These are phyloP conservation scores for Aspergillus steynii DNA, from an alignment of 495 filamentous ascomycete species.

Conservation along the genomic window DNA sequence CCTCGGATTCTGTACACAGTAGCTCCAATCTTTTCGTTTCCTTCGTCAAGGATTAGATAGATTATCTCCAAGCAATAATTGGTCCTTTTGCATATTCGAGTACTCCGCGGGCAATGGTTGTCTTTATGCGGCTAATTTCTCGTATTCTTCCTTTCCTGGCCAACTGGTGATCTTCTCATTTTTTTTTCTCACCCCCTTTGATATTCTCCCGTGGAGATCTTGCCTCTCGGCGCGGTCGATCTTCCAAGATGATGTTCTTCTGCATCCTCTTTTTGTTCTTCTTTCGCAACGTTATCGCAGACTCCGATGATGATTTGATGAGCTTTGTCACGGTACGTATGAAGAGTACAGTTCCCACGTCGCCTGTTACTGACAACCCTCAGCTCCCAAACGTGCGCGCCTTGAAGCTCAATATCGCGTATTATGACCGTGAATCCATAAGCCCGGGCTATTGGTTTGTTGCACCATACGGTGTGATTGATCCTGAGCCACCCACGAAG, in stretches of 20 bases:
- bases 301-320: slow-evolving; percentile 39
- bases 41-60: neutral
- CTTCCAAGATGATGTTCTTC: slow-evolving; percentile 33
- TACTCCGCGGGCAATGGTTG: neutral
- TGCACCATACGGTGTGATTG: slow-evolving; percentile 41
- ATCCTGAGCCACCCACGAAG: slow-evolving; percentile 27
- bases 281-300: slow-evolving; percentile 28
- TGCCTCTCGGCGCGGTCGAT: slow-evolving; percentile 36
- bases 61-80: neutral
- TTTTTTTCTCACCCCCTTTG: slow-evolving; percentile 13
- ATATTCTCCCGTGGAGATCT: slow-evolving; percentile 22
- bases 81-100: neutral
- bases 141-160: neutral
- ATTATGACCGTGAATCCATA: slow-evolving; percentile 22
- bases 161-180: slow-evolving; percentile 9
- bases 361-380: slow-evolving; percentile 7
- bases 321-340: slow-evolving; percentile 40
- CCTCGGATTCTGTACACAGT: neutral
- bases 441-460: slow-evolving; percentile 46
- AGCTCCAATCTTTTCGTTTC: neutral
- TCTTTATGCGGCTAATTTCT: neutral
- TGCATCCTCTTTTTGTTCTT: slow-evolving; percentile 29
- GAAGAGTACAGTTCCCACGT: neutral
- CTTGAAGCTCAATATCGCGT: slow-evolving; percentile 26
- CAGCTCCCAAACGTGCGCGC: slow-evolving; percentile 30